phyloP scores from a whole-genome alignment of 257 asterid genomes.

The Rauvolfia tetraphylla region DNA sequence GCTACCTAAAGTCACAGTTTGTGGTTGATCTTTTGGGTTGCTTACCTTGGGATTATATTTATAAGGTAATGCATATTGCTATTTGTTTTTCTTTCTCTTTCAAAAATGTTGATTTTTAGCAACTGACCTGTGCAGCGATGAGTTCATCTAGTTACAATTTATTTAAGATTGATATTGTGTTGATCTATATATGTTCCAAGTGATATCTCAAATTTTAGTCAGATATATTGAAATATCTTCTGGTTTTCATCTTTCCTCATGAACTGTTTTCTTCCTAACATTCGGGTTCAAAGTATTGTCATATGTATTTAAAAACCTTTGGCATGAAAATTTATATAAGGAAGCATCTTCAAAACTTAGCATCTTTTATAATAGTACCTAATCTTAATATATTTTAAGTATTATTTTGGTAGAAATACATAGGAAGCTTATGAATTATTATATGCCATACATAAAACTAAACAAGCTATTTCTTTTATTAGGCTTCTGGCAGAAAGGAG shows the following conservation, averaged over 20 bases:
- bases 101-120: not conserved
- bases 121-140: not conserved
- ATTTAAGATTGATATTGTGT: not conserved
- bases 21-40: conserved; percentile 61
- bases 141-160: not conserved
- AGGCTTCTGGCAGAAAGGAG: conserved; percentile 58
- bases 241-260: not conserved
- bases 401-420: not conserved
- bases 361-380: not conserved
- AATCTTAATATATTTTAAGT: too few species aligned
- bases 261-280: too few species aligned
- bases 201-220: not conserved
- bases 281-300: not conserved
- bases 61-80: conserved; percentile 34
- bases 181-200: not conserved
- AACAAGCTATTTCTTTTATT: conserved; percentile 2
- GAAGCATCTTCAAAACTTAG: not conserved
- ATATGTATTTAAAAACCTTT: not conserved
- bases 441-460: not conserved
- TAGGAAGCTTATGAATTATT: not conserved
- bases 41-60: conserved; percentile 74
- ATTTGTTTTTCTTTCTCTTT: not conserved
- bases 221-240: not conserved
- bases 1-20: conserved; percentile 65
- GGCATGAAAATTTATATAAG: not conserved